These are phyloP conservation scores for Leishmania braziliensis DNA, from an alignment of 208 protist species.

Conservation along the genomic window DNA sequence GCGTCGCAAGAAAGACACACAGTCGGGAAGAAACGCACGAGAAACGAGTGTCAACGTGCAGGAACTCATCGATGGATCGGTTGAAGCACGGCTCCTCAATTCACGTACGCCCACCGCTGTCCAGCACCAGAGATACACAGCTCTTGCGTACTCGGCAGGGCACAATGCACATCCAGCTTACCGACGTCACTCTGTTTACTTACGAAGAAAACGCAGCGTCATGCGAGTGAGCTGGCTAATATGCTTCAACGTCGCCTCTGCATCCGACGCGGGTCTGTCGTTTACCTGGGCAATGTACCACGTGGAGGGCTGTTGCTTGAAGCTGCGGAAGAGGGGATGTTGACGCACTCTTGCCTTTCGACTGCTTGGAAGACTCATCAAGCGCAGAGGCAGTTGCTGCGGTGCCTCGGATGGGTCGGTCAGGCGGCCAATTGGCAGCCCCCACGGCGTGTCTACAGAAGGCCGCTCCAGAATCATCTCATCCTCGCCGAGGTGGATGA, in stretches of 20 bases:
- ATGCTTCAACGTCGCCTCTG: constrained; percentile 34
- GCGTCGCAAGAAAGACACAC: too few relatives aligned
- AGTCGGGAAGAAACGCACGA: too few relatives aligned
- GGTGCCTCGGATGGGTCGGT: constrained; percentile 14
- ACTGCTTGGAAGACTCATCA: constrained; percentile 18
- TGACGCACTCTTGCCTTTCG: neutral
- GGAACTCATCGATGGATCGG: too few relatives aligned
- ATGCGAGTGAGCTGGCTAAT: constrained; percentile 43
- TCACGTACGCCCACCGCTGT: neutral
- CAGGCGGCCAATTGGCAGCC: constrained; percentile 39
- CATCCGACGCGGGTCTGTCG: constrained; percentile 30
- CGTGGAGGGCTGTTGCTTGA: constrained; percentile 34
- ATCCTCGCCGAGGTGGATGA: constrained; percentile 38
- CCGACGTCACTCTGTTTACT: neutral
- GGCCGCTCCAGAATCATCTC: constrained; percentile 64
- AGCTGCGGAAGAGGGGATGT: constrained; percentile 49
- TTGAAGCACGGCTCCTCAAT: neutral
- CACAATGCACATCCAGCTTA: too few relatives aligned
- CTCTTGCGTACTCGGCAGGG: neutral
- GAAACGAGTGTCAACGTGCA: too few relatives aligned
- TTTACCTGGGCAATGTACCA: constrained; percentile 62
- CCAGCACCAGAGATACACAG: neutral
- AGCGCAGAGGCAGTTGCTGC: constrained; percentile 17
- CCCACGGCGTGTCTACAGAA: constrained; percentile 48
- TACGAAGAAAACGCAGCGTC: constrained; percentile 37